Percentiles rank a stretch among this genome's conserved stretches.
Conservation (phyloP, 2,329 filamentous ascomycete species). For the Sphaceloma murrayae region DNA sequence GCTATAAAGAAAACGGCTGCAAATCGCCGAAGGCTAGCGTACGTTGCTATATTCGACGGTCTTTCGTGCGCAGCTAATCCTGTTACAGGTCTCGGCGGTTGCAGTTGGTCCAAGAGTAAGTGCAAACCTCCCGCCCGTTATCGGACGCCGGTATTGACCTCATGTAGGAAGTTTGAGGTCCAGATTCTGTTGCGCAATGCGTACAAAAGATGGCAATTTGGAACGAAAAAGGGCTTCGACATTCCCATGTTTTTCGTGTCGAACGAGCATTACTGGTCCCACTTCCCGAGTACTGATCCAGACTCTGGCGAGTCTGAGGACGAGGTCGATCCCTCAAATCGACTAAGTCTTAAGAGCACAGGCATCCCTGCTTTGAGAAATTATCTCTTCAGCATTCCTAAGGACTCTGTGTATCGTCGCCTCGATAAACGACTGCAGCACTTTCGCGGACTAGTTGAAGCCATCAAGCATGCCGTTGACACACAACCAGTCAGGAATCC, state of each 20-base stretch:
- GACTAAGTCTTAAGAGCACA: background rate
- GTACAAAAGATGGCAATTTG: background rate
- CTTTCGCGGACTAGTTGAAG: background rate
- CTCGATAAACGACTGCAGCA: background rate
- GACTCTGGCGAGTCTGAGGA: background rate
- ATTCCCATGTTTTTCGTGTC: background rate
- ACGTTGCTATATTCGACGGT: background rate
- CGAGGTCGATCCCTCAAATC: background rate
- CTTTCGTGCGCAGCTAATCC: too few relatives aligned
- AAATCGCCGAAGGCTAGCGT: background rate
- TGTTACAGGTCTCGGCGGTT: too few relatives aligned
- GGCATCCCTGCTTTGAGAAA: background rate
- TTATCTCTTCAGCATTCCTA: background rate
- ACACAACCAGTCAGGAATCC: background rate
- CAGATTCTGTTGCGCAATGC: background rate
- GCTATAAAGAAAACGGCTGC: background rate
- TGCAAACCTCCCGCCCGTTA: too few relatives aligned
- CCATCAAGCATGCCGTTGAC: background rate
- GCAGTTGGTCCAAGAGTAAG: too few relatives aligned
- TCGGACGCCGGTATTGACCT: too few relatives aligned
- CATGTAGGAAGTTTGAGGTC: background rate
- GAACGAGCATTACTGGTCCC: background rate
- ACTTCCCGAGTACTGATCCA: background rate
- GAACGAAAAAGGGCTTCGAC: background rate
- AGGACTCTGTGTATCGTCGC: background rate